Evolutionary conservation across 2,329 filamentous ascomycete species (phyloP), one percentile per base, ranked within the genome.

Genomic region (Sporothrix pallida): DNA sequence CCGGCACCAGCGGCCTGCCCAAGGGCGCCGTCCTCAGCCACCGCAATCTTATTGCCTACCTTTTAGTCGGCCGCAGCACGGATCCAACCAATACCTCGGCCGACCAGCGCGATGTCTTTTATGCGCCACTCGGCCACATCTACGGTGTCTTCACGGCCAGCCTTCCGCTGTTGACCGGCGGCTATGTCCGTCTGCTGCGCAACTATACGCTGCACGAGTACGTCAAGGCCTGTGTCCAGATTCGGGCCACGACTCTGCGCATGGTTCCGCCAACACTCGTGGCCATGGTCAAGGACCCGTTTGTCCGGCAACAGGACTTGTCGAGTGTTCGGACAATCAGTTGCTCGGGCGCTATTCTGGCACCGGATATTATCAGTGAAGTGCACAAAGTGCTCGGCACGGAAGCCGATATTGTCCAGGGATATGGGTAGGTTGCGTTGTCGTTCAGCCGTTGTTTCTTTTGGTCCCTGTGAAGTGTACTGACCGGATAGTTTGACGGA

Each of bases 21-120:
- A 73, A 73, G 20, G 63, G 50, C 15, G 71, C 71, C 7, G 71
- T 69, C 1, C 23, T 73, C 12, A 73, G 63, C 63, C 71, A 73
- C 12, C 23, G 56, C 63, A 73, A 73, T 44, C 2, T 73, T 10
- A 73, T 73, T 31, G 63, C 62, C 1, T 62, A 69, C 20, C 52
- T 73, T 2, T 20, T 46, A 2, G 71, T 62, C 5, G 31, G 23
- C 1, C 71, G 63, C 10, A 44, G 50, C 12, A 69, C 71, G 1
- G 71, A 73, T 23, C 71, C 71, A 4, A 26, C 63, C 1, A 62
- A 52, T 20, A 42, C 42, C 7, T 52, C 56, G n/a, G 52, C 63
- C 23, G 20, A 54, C 8, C 54, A 44, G 20, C 50, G 71, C 15
- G 71, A 69, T 9, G 71, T 69, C 13, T 73, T 73, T n/a, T 73